Evolutionary conservation across 345 rosid genomes (phyloP), one percentile per base, ranked within the genome.

Genomic region (Eucalyptus cloeziana): DNA sequence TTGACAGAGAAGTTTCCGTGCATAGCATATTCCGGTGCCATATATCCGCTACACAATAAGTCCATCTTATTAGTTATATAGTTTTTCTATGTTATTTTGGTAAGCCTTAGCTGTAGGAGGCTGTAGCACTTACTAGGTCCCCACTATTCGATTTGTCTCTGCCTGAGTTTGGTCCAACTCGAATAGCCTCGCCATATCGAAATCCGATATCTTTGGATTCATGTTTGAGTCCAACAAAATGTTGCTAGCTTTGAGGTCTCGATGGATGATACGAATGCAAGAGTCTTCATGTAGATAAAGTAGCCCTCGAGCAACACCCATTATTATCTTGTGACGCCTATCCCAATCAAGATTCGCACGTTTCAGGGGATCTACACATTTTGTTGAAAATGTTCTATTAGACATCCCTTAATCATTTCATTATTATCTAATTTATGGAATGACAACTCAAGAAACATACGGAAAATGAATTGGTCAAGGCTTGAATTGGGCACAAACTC

Each of bases 21-120:
- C 95, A 90, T 87, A 85, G 92, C 93, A 87, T 94, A 95, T 40
- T 94, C 95, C 5, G 96, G 95, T 71, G 96, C 91, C 89, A 88
- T 88, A 33, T 88, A 95, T 3, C 96, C 96, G 86, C 95, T 95
- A 31, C 40, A 60, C 14, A 40, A 16, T n/a, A 64, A 0, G 19
- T 64, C 76, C 76, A 0, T n/a, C 37, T 13, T 30, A 30, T n/a
- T 14, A 64, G 37, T 0, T 64, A 0, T 60, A 12, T 12, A 27
- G 52, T 86, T 27, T 25, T 0, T 0, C n/a, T 0, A 2, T 86
- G 54, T 86, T 49, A 13, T 25, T 52, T 43, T 25, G 12, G 31
- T 56, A 30, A 88, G 33, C 21, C 0, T 60, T 40, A 17, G 89
- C 43, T 16, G 0, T 1, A 25, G 6, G 25, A 0, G 45, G 89